A percentile compares a stretch with the other conserved stretches of the same genome.
Conservation (phyloP, 805 yeast species). For the Sporopachydermia lactativora region DNA sequence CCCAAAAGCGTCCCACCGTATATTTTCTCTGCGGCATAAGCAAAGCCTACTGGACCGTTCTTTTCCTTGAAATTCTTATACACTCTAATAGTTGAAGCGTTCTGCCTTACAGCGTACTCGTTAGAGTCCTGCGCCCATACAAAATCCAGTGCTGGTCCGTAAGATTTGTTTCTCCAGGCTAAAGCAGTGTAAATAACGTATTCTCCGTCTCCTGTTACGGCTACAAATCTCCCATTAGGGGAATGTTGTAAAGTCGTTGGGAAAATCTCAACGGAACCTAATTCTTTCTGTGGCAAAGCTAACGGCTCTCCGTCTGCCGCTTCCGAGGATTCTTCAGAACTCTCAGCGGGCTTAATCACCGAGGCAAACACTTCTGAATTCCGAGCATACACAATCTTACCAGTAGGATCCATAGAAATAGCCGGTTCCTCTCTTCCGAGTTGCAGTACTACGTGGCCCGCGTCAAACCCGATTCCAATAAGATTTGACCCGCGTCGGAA, state of each 20-base stretch:
- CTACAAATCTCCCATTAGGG: conserved; percentile 93
- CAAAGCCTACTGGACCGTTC: conserved; percentile 46
- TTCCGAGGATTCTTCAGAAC: conserved; percentile 28
- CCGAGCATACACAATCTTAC: conserved; percentile 83
- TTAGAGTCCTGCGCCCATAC: conserved; percentile 93
- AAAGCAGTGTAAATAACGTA: conserved; percentile 90
- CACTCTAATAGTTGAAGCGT: conserved; percentile 47
- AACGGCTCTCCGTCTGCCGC: conserved; percentile 66
- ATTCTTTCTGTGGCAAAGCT: conserved; percentile 69
- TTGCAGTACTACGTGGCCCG: conserved; percentile 79
- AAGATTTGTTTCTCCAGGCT: conserved; percentile 95
- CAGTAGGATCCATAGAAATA: conserved; percentile 83
- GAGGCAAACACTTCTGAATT: conserved; percentile 82
- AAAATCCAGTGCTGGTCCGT: conserved; percentile 81
- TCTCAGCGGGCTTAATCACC: conserved; percentile 51
- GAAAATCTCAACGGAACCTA: conserved; percentile 88
- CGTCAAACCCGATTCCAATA: conserved; percentile 87
- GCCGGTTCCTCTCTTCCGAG: conserved; percentile 92
- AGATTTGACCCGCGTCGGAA: conserved; percentile 60
- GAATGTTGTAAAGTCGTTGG: conserved; percentile 83
- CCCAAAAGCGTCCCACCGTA: conserved; percentile 86
- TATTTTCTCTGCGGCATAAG: conserved; percentile 64
- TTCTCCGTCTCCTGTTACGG: conserved; percentile 97
- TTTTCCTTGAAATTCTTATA: conserved; percentile 80
- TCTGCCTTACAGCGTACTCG: conserved; percentile 70